Evolutionary conservation across 2,329 filamentous ascomycete genomes (phyloP).

Genomic region (Thielaviopsis musarum): DNA sequence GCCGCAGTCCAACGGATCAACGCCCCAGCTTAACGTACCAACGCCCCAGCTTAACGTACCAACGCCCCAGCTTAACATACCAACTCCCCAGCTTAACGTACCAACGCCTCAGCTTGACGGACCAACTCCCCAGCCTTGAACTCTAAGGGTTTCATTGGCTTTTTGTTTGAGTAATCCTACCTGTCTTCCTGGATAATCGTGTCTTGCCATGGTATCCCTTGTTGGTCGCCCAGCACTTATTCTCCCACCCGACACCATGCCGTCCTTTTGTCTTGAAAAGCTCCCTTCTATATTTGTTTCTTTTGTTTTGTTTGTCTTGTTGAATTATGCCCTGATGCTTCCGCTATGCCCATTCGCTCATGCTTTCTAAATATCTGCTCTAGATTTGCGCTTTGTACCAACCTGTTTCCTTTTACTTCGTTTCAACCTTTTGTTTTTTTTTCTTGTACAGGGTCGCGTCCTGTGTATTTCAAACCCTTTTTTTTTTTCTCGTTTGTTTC

Average conservation of each 20-base stretch:
- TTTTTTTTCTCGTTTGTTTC: background rate
- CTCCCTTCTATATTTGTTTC: background rate
- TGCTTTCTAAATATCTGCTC: background rate
- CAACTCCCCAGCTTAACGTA: too few relatives aligned
- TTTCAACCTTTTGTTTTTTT: background rate
- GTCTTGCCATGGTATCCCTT: too few relatives aligned
- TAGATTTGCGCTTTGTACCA: slow-evolving; percentile 9
- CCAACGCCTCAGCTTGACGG: too few relatives aligned
- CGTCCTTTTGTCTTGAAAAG: background rate
- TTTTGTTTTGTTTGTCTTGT: slow-evolving; percentile 10
- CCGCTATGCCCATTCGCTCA: slow-evolving; percentile 5
- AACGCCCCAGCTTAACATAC: too few relatives aligned
- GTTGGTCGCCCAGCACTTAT: background rate
- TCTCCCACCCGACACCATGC: background rate
- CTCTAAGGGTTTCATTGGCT: background rate
- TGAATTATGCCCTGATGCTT: slow-evolving; percentile 6
- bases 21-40: too few relatives aligned
- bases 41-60: background rate
- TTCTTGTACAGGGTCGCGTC: background rate
- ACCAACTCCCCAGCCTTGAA: background rate
- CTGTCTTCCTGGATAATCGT: too few relatives aligned
- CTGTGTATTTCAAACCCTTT: background rate
- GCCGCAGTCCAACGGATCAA: background rate
- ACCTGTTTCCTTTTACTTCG: background rate
- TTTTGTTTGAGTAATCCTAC: background rate